phyloP scores from a whole-genome alignment of 176 grass and related monocot genomes.

The Musa acuminata region DNA sequence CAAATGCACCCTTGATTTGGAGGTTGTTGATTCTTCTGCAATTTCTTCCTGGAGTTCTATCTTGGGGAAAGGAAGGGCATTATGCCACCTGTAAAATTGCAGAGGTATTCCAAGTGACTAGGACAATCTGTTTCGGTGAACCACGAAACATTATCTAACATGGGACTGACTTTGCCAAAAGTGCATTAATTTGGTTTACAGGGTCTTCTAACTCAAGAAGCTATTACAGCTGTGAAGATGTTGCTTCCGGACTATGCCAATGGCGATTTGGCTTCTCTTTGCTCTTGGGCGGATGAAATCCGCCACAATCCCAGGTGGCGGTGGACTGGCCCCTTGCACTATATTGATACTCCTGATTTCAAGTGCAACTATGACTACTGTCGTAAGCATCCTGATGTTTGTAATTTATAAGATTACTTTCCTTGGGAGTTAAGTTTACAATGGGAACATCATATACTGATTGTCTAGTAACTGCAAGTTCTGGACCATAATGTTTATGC shows the following conservation, averaged over 20 bases:
- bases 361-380: constrained; percentile 15
- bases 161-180: background rate
- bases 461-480: background rate
- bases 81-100: constrained; percentile 11
- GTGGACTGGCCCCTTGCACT: constrained; percentile 15
- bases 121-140: too few species aligned
- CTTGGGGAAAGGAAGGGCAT: constrained; percentile 13
- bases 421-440: background rate
- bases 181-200: background rate
- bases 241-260: constrained; percentile 11
- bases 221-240: constrained; percentile 1
- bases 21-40: background rate
- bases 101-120: background rate
- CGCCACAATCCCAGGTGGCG: background rate
- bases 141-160: too few species aligned
- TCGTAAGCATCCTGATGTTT: background rate
- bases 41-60: constrained; percentile 10
- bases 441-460: background rate
- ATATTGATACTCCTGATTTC: constrained; percentile 17
- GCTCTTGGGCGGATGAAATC: constrained; percentile 14
- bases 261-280: constrained; percentile 9
- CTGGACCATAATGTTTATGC: background rate
- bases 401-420: background rate
- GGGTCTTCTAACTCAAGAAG: constrained; percentile 8
- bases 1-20: background rate